phyloP scores from a whole-genome alignment of 2,329 filamentous ascomycete genomes.

The Lachnellula cervina region DNA sequence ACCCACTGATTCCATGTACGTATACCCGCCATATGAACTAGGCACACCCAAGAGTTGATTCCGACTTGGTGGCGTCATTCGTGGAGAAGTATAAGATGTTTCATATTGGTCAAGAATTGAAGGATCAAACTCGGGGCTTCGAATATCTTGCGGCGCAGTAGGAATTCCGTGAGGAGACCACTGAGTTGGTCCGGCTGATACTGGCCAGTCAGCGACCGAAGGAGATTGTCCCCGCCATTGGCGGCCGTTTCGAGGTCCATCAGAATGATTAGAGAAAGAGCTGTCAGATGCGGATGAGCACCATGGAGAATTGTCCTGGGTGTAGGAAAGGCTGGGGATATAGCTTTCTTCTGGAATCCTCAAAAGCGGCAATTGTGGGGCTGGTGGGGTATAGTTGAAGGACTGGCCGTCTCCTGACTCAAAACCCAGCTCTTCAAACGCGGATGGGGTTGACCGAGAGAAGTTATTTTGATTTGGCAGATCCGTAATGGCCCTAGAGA shows the following conservation, averaged over 20 bases:
- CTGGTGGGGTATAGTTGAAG: constrained; percentile 14
- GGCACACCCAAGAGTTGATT: constrained; percentile 26
- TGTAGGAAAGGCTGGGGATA: constrained; percentile 25
- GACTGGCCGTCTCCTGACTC: constrained; percentile 12
- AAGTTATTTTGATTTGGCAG: constrained; percentile 11
- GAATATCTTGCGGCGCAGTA: constrained; percentile 22
- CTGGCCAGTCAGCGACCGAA: constrained; percentile 27
- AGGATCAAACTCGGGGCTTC: constrained; percentile 22
- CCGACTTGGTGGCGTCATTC: constrained; percentile 22
- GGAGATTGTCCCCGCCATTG: constrained; percentile 23
- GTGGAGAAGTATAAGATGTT: constrained; percentile 22
- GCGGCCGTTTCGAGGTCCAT: constrained; percentile 21
- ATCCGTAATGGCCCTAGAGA: neutral
- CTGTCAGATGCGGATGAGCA: constrained; percentile 31
- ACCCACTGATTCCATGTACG: constrained; percentile 32
- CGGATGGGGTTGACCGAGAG: constrained; percentile 7
- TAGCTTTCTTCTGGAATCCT: constrained; percentile 28
- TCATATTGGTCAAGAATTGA: constrained; percentile 23
- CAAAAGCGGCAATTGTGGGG: constrained; percentile 22
- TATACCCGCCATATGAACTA: constrained; percentile 19
- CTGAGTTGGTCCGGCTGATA: constrained; percentile 10
- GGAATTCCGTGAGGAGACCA: constrained; percentile 22
- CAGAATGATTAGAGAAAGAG: constrained; percentile 29
- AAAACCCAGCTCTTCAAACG: constrained; percentile 15
- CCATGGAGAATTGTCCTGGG: constrained; percentile 28